Conservation (phyloP, 2,329 filamentous ascomycete genomes). For the Tolypocladium album region DNA sequence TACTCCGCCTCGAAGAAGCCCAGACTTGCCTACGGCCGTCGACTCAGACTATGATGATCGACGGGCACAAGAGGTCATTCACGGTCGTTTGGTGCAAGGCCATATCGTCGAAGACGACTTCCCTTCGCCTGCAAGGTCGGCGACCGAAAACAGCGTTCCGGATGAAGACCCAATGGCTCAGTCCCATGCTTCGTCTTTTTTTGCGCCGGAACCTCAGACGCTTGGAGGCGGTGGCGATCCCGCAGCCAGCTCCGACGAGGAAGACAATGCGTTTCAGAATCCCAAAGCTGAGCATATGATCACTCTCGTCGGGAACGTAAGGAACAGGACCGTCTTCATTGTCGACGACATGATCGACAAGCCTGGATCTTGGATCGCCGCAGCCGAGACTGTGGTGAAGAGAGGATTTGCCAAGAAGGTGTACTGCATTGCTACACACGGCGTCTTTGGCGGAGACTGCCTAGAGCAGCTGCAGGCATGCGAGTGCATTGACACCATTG, state of each 20-base stretch:
- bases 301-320: constrained; percentile 92
- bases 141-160: constrained; percentile 51
- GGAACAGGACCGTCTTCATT: constrained; percentile 78
- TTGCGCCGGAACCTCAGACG: constrained; percentile 55
- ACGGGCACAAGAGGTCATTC: constrained; percentile 80
- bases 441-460: constrained; percentile 82
- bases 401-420: constrained; percentile 84
- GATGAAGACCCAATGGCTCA: constrained; percentile 76
- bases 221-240: constrained; percentile 80
- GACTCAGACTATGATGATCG: constrained; percentile 60
- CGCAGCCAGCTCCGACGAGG: constrained; percentile 75
- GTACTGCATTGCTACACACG: constrained; percentile 95
- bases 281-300: constrained; percentile 86
- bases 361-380: constrained; percentile 91
- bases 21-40: constrained; percentile 19
- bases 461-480: constrained; percentile 85
- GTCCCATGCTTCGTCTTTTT: constrained; percentile 71
- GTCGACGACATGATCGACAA: constrained; percentile 99
- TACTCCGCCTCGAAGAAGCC: constrained; percentile 11
- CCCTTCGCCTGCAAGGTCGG: constrained; percentile 64
- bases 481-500: constrained; percentile 85
- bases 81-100: constrained; percentile 81
- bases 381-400: constrained; percentile 93
- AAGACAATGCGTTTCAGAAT: constrained; percentile 79
- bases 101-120: constrained; percentile 94